Conservation (phyloP, 148 eudicot species). For the Cornus controversa region DNA sequence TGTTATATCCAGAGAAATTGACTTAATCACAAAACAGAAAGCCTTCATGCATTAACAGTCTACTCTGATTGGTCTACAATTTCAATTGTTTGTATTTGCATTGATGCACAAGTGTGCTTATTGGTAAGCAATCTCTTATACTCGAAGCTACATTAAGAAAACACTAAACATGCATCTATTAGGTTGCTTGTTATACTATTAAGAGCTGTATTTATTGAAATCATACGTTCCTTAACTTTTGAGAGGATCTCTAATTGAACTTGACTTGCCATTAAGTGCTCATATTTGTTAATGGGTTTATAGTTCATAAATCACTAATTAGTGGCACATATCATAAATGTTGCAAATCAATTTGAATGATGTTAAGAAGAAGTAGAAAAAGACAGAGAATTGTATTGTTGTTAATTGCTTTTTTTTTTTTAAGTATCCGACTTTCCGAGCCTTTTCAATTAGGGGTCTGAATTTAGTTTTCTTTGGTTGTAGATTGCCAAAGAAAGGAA, state of each 20-base stretch:
- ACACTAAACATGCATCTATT: no score
- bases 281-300: no score
- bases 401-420: not conserved
- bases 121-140: no score
- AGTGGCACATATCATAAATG: no score
- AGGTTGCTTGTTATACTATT: not conserved
- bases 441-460: not conserved
- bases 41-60: not conserved
- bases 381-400: no score
- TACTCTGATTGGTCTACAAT: not conserved
- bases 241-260: not conserved
- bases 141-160: not conserved
- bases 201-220: not conserved
- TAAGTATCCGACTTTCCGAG: not conserved
- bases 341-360: not conserved
- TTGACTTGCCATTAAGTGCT: not conserved
- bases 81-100: not conserved
- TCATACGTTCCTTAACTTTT: not conserved
- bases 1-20: conserved; percentile 3
- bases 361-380: no score
- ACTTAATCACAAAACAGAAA: not conserved
- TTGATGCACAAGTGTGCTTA: no score
- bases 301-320: not conserved
- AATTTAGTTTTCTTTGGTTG: conserved; percentile 13
- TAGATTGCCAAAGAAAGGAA: conserved; percentile 43